These are phyloP conservation scores for Candida easanensis DNA, from an alignment of 805 yeast genomes.

Conservation along the genomic window DNA sequence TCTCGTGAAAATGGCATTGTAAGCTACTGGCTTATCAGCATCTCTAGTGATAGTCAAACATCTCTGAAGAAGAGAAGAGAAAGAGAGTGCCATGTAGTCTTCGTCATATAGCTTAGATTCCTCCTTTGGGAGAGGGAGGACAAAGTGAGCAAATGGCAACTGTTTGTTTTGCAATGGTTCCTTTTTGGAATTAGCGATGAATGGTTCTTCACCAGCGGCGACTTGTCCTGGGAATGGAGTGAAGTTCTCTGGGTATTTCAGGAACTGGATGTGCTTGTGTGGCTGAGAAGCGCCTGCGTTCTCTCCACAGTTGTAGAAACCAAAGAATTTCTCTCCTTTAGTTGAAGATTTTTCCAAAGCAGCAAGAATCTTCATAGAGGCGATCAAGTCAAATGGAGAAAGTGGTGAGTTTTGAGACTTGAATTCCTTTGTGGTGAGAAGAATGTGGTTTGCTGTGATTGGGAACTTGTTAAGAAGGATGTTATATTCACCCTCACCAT, in stretches of 20 bases:
- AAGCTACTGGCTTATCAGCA: conserved; percentile 49
- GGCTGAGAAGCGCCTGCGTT: conserved; percentile 92
- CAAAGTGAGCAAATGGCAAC: conserved; percentile 78
- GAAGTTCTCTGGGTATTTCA: conserved; percentile 63
- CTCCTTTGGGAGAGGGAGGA: conserved; percentile 54
- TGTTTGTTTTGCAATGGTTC: conserved; percentile 63
- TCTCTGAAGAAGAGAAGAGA: conserved; percentile 69
- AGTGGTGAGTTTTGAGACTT: conserved; percentile 71
- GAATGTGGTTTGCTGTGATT: conserved; percentile 71
- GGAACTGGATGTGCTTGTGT: conserved; percentile 88
- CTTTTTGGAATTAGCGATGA: conserved; percentile 49
- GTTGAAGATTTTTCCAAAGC: conserved; percentile 39
- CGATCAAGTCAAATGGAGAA: conserved; percentile 63
- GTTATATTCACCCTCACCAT: conserved; percentile 47
- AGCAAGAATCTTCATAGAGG: conserved; percentile 53
- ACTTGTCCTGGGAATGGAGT: conserved; percentile 53
- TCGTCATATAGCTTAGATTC: conserved; percentile 41
- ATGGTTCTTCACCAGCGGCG: conserved; percentile 44
- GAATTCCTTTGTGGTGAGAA: conserved; percentile 74
- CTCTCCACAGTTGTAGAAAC: conserved; percentile 87
- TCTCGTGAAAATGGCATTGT: conserved; percentile 78
- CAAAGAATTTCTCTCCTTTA: conserved; percentile 55
- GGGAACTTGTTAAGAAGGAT: conserved; percentile 86
- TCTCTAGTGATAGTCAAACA: conserved; percentile 65
- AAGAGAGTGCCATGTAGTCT: conserved; percentile 63